Evolutionary conservation across 352 stramenopile species (phyloP).

Genomic region (Pythium rishiriense): DNA sequence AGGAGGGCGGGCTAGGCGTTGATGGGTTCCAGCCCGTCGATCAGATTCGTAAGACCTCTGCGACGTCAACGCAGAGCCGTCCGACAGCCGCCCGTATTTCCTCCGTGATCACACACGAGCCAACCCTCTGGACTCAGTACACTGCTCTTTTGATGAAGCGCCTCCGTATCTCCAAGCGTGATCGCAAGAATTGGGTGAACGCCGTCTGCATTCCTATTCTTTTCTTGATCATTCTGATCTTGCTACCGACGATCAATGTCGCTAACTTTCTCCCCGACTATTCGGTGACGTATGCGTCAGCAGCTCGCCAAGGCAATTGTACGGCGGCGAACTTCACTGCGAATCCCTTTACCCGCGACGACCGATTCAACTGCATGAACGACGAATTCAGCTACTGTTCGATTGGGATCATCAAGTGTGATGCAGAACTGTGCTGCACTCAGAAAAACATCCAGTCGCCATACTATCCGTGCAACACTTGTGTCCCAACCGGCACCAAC

Average conservation of each 20-base stretch:
- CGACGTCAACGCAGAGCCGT: conserved; percentile 38
- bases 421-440: conserved; percentile 43
- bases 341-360: conserved; percentile 14
- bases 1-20: conserved; percentile 82
- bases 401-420: conserved; percentile 49
- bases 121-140: conserved; percentile 49
- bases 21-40: conserved; percentile 94
- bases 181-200: conserved; percentile 65
- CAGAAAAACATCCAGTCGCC: conserved; percentile 39
- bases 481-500: conserved; percentile 20
- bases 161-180: conserved; percentile 57
- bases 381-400: conserved; percentile 45
- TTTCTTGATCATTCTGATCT: conserved; percentile 11
- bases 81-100: conserved; percentile 16
- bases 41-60: conserved; percentile 38
- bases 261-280: conserved; percentile 48
- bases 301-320: conserved; percentile 22
- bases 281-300: conserved; percentile 9
- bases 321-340: conserved; percentile 25
- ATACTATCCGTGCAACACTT: conserved; percentile 51
- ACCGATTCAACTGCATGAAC: conserved; percentile 7
- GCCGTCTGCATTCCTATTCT: conserved; percentile 56
- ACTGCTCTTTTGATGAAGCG: conserved; percentile 53
- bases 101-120: conserved; percentile 56
- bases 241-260: conserved; percentile 62